These are phyloP conservation scores for Skeletonema tropicum DNA, from an alignment of 108 stramenopile genomes.

Conservation along the genomic window DNA sequence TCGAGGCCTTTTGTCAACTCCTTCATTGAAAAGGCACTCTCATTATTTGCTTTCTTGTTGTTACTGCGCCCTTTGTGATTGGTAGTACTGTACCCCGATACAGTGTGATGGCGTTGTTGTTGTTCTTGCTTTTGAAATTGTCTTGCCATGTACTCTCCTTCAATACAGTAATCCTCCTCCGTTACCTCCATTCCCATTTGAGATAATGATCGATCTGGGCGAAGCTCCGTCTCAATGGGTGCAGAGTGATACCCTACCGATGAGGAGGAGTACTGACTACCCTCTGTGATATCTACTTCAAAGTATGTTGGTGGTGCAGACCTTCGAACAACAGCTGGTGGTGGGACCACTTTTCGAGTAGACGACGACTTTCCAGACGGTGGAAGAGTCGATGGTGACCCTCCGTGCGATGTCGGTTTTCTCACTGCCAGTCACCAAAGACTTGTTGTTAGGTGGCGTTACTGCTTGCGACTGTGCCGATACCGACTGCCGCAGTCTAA, in stretches of 20 bases:
- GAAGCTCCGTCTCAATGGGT: not conserved
- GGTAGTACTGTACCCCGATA: not conserved
- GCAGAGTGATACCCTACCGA: constrained; percentile 2
- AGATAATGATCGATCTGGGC: constrained; percentile 21
- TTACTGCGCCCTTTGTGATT: not conserved
- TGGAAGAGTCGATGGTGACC: not conserved
- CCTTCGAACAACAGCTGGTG: not conserved
- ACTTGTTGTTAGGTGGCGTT: not conserved
- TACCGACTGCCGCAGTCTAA: not conserved
- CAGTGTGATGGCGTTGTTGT: not conserved
- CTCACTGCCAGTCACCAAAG: not conserved
- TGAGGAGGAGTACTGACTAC: not conserved
- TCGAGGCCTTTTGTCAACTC: not conserved
- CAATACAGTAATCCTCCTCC: constrained; percentile 37
- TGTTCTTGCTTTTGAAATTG: not conserved
- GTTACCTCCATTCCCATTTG: constrained; percentile 42
- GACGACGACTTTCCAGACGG: not conserved
- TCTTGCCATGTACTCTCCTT: constrained; percentile 12
- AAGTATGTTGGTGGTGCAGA: not conserved
- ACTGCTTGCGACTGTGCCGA: not conserved
- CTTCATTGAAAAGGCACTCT: not conserved
- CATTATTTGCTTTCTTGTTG: not conserved
- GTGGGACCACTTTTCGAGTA: too few relatives aligned
- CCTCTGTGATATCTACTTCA: not conserved
- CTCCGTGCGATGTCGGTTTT: too few relatives aligned